Evolutionary conservation across 2,329 filamentous ascomycete genomes (phyloP).

Genomic region (Penicillium sp.): DNA sequence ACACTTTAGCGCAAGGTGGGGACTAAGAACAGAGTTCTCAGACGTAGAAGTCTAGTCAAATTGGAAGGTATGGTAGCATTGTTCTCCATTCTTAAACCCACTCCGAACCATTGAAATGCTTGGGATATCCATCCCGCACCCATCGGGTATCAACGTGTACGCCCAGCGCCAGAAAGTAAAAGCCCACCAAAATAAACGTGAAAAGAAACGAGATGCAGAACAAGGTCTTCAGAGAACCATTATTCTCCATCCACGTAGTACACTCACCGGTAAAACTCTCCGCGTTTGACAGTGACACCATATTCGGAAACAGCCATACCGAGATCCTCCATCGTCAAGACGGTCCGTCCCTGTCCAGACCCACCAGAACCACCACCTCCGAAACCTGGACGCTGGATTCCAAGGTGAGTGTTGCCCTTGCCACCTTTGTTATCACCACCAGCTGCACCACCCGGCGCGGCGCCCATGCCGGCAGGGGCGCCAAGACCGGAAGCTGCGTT

Average conservation of each 20-base stretch:
- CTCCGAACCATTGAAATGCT: conserved; percentile 2
- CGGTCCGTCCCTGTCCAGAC: conserved; percentile 79
- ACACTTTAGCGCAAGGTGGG: neutral
- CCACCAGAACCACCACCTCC: conserved; percentile 88
- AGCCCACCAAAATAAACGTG: neutral
- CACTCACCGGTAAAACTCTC: conserved; percentile 88
- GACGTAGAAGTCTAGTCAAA: neutral
- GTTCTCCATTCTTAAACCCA: neutral
- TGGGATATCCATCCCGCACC: conserved; percentile 1
- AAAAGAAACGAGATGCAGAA: conserved; percentile 1
- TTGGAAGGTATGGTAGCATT: neutral
- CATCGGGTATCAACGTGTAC: conserved; percentile 8
- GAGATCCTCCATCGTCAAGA: conserved; percentile 97
- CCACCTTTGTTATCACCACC: conserved; percentile 43
- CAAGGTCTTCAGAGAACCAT: neutral
- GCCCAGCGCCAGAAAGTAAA: conserved; percentile 13
- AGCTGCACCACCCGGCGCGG: conserved; percentile 49
- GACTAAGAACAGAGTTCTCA: neutral
- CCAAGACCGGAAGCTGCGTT: conserved; percentile 64
- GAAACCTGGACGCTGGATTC: conserved; percentile 74
- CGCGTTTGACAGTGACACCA: conserved; percentile 94
- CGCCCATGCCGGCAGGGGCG: conserved; percentile 57
- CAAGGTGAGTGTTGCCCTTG: conserved; percentile 60
- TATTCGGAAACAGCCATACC: conserved; percentile 98
- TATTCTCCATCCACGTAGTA: neutral